A percentile compares a stretch with the other conserved stretches of the same genome.
phyloP scores from a whole-genome alignment of 1,284 basidiomycete species.

The Farysia itapuensis region DNA sequence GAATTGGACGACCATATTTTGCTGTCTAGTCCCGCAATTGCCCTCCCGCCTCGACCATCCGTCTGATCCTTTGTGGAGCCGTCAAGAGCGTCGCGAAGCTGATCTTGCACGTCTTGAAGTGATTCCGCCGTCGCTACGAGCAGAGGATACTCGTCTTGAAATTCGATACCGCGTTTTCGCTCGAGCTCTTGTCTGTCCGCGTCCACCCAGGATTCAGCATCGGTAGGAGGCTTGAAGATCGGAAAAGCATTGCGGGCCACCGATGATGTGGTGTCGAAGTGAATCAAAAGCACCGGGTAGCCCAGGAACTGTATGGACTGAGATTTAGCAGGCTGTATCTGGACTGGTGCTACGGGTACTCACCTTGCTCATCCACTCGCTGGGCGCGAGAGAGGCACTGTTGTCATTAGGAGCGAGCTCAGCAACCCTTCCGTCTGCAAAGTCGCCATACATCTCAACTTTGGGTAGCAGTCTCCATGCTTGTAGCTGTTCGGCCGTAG shows the following conservation, averaged over 20 bases:
- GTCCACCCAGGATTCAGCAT: neutral
- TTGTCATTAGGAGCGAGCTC: neutral
- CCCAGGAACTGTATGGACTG: constrained; percentile 33
- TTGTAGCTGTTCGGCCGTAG: neutral
- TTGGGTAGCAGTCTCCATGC: constrained; percentile 12
- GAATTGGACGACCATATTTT: constrained; percentile 3
- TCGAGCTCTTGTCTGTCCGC: constrained; percentile 9
- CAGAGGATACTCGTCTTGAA: constrained; percentile 50
- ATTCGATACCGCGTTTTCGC: constrained; percentile 33
- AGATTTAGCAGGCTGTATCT: no score
- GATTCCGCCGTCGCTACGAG: constrained; percentile 36
- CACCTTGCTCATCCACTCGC: constrained; percentile 39
- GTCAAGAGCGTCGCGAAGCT: constrained; percentile 12
- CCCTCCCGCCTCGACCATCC: constrained; percentile 8
- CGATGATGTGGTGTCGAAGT: constrained; percentile 35
- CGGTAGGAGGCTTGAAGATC: constrained; percentile 39
- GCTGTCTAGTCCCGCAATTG: constrained; percentile 7
- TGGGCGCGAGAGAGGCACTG: constrained; percentile 4
- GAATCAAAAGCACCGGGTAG: constrained; percentile 37
- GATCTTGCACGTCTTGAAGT: constrained; percentile 16
- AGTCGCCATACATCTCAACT: constrained; percentile 43
- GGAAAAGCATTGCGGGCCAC: constrained; percentile 28
- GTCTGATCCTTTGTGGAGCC: neutral
- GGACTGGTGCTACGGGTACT: no score
- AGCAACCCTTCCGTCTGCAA: constrained; percentile 33